Conservation (phyloP, 306 rosid genomes). For the Macrotyloma uniflorum region DNA sequence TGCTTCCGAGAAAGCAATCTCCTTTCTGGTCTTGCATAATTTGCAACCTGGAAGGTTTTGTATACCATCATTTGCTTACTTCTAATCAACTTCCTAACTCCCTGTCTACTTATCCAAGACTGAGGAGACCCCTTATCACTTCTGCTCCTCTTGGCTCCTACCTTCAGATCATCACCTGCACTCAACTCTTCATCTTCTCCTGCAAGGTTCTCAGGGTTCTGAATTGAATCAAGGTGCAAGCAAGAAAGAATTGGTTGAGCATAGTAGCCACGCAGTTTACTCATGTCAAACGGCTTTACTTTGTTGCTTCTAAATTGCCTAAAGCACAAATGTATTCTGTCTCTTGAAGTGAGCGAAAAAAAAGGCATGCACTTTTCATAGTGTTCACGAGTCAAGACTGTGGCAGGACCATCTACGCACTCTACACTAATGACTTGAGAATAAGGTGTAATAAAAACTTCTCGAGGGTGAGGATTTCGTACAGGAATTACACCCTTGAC, state of each 20-base stretch:
- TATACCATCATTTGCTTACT: constrained; percentile 51
- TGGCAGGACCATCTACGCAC: constrained; percentile 93
- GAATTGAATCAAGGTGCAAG: constrained; percentile 58
- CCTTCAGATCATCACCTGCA: constrained; percentile 55
- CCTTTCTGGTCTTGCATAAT: constrained; percentile 51
- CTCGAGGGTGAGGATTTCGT: constrained; percentile 87
- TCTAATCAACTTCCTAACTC: constrained; percentile 59
- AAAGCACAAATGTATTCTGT: constrained; percentile 77
- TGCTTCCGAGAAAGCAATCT: constrained; percentile 58
- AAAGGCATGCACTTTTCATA: constrained; percentile 68
- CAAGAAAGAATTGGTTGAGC: constrained; percentile 81
- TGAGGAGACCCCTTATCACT: constrained; percentile 55
- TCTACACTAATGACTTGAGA: constrained; percentile 96
- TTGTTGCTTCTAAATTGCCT: constrained; percentile 88
- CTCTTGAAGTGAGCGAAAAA: constrained; percentile 62
- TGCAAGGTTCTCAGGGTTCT: constrained; percentile 51
- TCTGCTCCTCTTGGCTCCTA: constrained; percentile 77
- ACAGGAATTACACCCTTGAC: constrained; percentile 76
- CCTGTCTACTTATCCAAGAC: constrained; percentile 45
- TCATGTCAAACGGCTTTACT: constrained; percentile 87
- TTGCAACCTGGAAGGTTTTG: constrained; percentile 53
- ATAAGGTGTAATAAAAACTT: constrained; percentile 90
- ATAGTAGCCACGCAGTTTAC: constrained; percentile 82
- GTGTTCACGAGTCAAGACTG: constrained; percentile 84
- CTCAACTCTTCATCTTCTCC: constrained; percentile 66